A percentile compares a stretch with the other conserved stretches of the same genome.
These are phyloP conservation scores for Apophysomyces ossiformis DNA, from an alignment of 371 early-diverging fungal species.

Conservation along the genomic window DNA sequence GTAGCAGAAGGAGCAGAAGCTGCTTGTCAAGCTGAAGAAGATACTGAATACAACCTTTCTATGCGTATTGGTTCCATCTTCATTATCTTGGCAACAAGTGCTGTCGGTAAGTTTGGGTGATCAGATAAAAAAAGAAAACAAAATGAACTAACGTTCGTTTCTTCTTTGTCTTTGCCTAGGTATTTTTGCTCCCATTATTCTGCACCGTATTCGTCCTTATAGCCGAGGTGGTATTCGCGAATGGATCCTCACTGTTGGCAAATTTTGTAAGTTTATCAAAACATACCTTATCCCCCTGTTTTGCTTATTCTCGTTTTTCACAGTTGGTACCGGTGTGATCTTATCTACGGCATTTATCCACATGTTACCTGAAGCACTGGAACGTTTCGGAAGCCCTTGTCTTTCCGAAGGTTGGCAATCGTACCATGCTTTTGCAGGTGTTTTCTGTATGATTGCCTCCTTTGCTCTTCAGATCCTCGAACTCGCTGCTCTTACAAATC, in stretches of 20 bases:
- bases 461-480: constrained; percentile 40
- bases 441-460: constrained; percentile 44
- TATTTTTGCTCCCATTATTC: constrained; percentile 44
- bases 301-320: constrained; percentile 23
- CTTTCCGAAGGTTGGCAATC: constrained; percentile 35
- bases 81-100: constrained; percentile 33
- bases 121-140: background rate
- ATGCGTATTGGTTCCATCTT: constrained; percentile 31
- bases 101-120: constrained; percentile 24
- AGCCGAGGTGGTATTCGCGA: constrained; percentile 30
- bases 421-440: constrained; percentile 42
- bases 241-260: constrained; percentile 44
- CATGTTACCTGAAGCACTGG: constrained; percentile 53
- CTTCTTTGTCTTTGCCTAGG: constrained; percentile 23
- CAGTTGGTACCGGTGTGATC: constrained; percentile 80
- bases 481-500: constrained; percentile 33
- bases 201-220: constrained; percentile 44
- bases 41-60: constrained; percentile 11
- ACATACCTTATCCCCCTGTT: background rate
- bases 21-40: constrained; percentile 15
- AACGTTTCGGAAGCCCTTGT: constrained; percentile 39
- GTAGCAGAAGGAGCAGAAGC: background rate
- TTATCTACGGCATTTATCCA: constrained; percentile 82
- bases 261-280: constrained; percentile 45
- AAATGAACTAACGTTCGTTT: background rate